Percentiles rank a stretch among this genome's conserved stretches.
Evolutionary conservation across 495 filamentous ascomycete species (phyloP).

Genomic region (Aspergillus nanangensis): DNA sequence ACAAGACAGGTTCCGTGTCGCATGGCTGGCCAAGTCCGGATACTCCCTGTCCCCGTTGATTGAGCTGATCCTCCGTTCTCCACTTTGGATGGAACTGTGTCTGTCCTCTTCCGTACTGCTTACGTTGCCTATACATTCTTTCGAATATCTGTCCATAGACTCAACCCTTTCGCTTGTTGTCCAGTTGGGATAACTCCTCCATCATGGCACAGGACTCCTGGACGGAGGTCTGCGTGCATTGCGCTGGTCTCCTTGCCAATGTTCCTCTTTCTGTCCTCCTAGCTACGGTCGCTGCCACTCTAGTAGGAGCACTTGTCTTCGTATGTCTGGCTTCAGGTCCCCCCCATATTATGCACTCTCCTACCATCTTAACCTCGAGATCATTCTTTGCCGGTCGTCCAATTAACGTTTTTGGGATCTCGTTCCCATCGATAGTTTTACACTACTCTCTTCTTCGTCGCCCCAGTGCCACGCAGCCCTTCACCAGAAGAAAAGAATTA

Average conservation of each 20-base stretch:
- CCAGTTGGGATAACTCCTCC: neutral
- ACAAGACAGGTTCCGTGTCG: constrained; percentile 17
- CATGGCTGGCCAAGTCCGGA: constrained; percentile 33
- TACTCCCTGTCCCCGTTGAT: constrained; percentile 18
- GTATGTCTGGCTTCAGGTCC: constrained; percentile 30
- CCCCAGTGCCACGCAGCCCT: constrained; percentile 72
- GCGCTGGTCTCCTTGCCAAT: constrained; percentile 22
- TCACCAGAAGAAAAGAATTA: constrained; percentile 82
- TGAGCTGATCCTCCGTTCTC: constrained; percentile 17
- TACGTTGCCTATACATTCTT: no score
- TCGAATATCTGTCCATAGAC: no score
- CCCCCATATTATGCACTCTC: neutral
- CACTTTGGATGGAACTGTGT: constrained; percentile 7
- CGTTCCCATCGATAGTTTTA: constrained; percentile 74
- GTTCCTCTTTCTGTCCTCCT: constrained; percentile 30
- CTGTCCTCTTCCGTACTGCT: neutral
- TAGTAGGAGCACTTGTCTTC: constrained; percentile 31
- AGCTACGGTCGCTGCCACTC: constrained; percentile 21
- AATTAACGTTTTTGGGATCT: no score
- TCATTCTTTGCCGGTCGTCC: no score
- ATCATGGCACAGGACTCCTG: constrained; percentile 31
- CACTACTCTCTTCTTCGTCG: constrained; percentile 63
- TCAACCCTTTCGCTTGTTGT: no score
- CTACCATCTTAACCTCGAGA: neutral
- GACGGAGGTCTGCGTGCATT: constrained; percentile 31